Percentiles rank a stretch among this genome's conserved stretches.
phyloP scores from a whole-genome alignment of 2,329 filamentous ascomycete species.

The Penicillium sp. region DNA sequence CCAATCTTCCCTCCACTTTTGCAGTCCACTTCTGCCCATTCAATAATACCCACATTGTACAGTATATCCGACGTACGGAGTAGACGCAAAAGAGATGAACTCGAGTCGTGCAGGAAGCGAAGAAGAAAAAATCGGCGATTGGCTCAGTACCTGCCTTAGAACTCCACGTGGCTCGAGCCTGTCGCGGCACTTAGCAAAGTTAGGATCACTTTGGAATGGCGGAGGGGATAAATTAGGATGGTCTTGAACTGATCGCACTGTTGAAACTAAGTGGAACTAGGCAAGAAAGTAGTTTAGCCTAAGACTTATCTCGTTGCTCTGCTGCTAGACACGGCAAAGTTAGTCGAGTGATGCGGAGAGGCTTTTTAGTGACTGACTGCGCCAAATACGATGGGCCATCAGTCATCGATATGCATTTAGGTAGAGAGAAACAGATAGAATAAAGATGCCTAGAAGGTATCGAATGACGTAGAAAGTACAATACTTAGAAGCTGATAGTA shows the following conservation, averaged over 20 bases:
- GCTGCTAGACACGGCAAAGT: not conserved
- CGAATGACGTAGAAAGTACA: not conserved
- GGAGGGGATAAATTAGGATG: not conserved
- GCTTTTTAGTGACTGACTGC: conserved; percentile 16
- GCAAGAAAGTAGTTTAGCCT: conserved; percentile 1
- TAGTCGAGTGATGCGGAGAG: conserved; percentile 12
- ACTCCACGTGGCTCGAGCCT: conserved; percentile 33
- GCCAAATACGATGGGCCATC: not conserved
- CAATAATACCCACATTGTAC: not conserved
- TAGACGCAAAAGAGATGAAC: not conserved
- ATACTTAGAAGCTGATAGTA: not conserved
- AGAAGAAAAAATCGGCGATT: conserved; percentile 29
- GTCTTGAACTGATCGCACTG: not conserved
- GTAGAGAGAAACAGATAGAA: not conserved
- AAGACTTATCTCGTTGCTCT: not conserved
- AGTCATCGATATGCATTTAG: not conserved
- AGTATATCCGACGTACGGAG: not conserved
- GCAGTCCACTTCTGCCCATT: not conserved
- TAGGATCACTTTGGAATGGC: not conserved
- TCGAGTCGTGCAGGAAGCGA: not conserved
- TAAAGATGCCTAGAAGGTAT: not conserved
- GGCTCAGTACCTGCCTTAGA: conserved; percentile 32
- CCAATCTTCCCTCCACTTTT: not conserved
- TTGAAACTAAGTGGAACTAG: not conserved
- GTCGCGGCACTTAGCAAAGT: conserved; percentile 6